phyloP scores from a whole-genome alignment of 208 protist genomes.

The Crithidia acanthocephali region DNA sequence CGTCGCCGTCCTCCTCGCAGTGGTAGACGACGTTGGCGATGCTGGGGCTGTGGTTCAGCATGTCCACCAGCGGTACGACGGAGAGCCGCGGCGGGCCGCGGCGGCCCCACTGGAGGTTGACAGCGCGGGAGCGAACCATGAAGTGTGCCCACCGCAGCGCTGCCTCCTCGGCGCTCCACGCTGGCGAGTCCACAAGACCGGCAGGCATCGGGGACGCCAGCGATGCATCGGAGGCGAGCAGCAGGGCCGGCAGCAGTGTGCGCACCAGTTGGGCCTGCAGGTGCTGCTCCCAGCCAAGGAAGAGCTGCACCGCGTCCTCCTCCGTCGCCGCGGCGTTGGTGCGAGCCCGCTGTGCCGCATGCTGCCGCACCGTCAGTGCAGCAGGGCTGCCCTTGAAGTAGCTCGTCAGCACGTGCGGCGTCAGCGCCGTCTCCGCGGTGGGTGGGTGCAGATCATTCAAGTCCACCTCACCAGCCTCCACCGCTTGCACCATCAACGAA shows the following conservation, averaged over 20 bases:
- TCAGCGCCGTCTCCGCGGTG: conserved; percentile 54
- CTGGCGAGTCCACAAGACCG: conserved; percentile 8
- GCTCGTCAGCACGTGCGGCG: conserved; percentile 47
- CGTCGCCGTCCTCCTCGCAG: conserved; percentile 24
- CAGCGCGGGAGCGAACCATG: conserved; percentile 79
- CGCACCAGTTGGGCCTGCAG: conserved; percentile 40
- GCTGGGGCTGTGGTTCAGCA: conserved; percentile 74
- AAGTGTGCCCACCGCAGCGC: conserved; percentile 82
- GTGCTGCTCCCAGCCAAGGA: conserved; percentile 37
- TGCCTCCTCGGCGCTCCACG: conserved; percentile 35
- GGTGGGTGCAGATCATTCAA: conserved; percentile 51
- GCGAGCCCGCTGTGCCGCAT: conserved; percentile 43
- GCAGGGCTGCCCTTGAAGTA: conserved; percentile 53
- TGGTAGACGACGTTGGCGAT: conserved; percentile 69
- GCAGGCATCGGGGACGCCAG: background rate
- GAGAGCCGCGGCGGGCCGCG: conserved; percentile 34
- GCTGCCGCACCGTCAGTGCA: conserved; percentile 64
- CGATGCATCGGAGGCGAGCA: background rate
- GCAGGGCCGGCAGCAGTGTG: conserved; percentile 41
- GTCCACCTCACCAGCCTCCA: conserved; percentile 40
- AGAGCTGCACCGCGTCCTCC: conserved; percentile 36
- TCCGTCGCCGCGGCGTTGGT: conserved; percentile 24
- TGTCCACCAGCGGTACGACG: conserved; percentile 82
- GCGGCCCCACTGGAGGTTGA: conserved; percentile 53
- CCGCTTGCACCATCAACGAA: conserved; percentile 62